These are phyloP conservation scores for Trichosporon sp. DNA, from an alignment of 1,284 basidiomycete species.

Conservation along the genomic window DNA sequence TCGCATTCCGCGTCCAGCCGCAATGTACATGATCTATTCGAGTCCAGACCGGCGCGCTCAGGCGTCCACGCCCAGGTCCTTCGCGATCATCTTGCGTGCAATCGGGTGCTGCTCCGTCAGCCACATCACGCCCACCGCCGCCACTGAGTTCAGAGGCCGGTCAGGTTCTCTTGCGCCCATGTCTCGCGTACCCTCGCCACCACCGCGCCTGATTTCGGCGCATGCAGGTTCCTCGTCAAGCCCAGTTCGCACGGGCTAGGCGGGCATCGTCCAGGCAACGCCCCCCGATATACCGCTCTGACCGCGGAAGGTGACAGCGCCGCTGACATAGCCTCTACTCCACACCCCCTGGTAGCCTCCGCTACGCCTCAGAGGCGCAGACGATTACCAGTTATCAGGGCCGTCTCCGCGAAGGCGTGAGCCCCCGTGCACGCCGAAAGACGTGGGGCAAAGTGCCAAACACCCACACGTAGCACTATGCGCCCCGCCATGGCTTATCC, in stretches of 20 bases:
- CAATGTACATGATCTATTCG: not conserved
- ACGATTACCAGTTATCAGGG: not conserved
- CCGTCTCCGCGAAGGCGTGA: not conserved
- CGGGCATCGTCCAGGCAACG: not conserved
- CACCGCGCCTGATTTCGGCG: not conserved
- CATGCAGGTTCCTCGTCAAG: not conserved
- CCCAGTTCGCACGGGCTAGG: not conserved
- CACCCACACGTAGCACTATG: not conserved
- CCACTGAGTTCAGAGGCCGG: not conserved
- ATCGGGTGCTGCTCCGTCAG: conserved; percentile 42
- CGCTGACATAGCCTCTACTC: not conserved
- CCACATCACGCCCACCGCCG: not conserved
- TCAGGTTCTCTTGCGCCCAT: not conserved
- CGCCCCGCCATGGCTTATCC: not conserved
- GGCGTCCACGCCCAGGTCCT: conserved; percentile 39
- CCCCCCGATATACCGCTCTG: not conserved
- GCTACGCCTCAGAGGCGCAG: not conserved
- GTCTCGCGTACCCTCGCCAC: not conserved
- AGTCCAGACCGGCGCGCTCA: not conserved
- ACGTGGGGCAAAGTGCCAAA: not conserved
- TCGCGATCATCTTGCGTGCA: conserved; percentile 49
- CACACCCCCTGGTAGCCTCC: not conserved
- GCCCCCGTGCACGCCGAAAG: not conserved
- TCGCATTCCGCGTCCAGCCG: not conserved
- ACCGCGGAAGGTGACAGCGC: not conserved